These are phyloP conservation scores for Aspergillus egyptiacus DNA, from an alignment of 495 filamentous ascomycete species.

Conservation along the genomic window DNA sequence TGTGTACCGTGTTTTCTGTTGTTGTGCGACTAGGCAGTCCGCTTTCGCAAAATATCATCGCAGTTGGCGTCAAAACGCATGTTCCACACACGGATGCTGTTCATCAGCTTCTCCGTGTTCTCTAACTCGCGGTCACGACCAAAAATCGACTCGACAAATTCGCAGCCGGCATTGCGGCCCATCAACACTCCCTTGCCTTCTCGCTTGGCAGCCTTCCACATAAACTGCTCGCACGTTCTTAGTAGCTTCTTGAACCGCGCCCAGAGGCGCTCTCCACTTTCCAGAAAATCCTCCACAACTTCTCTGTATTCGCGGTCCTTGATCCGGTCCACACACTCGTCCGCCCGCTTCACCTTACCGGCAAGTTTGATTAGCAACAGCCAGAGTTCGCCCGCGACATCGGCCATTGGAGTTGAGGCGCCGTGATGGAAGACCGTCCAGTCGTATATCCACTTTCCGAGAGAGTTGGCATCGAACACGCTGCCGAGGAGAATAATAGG, in stretches of 20 bases:
- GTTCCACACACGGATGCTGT: slow-evolving; percentile 85
- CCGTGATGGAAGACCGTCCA: slow-evolving; percentile 96
- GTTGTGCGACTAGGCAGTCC: slow-evolving; percentile 23
- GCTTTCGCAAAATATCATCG: slow-evolving; percentile 69
- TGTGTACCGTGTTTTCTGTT: slow-evolving; percentile 1
- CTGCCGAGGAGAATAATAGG: slow-evolving; percentile 90
- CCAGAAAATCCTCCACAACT: slow-evolving; percentile 85
- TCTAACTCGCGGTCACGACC: slow-evolving; percentile 88
- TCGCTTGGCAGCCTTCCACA: slow-evolving; percentile 73
- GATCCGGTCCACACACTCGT: slow-evolving; percentile 73
- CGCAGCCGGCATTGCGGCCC: slow-evolving; percentile 87
- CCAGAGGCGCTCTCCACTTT: slow-evolving; percentile 83
- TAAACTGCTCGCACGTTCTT: slow-evolving; percentile 85
- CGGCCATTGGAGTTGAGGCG: slow-evolving; percentile 76
- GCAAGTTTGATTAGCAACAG: slow-evolving; percentile 91
- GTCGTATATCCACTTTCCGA: slow-evolving; percentile 99
- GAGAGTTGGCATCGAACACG: slow-evolving; percentile 94
- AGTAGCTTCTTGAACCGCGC: slow-evolving; percentile 80
- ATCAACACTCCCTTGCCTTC: slow-evolving; percentile 63
- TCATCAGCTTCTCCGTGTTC: slow-evolving; percentile 93
- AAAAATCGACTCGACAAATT: slow-evolving; percentile 97
- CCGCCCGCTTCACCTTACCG: slow-evolving; percentile 88
- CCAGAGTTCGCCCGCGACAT: slow-evolving; percentile 94
- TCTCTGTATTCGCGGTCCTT: slow-evolving; percentile 65
- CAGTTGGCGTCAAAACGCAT: slow-evolving; percentile 96